phyloP scores from a whole-genome alignment of 768 basidiomycete species.

The Leccinum subgranulosum region DNA sequence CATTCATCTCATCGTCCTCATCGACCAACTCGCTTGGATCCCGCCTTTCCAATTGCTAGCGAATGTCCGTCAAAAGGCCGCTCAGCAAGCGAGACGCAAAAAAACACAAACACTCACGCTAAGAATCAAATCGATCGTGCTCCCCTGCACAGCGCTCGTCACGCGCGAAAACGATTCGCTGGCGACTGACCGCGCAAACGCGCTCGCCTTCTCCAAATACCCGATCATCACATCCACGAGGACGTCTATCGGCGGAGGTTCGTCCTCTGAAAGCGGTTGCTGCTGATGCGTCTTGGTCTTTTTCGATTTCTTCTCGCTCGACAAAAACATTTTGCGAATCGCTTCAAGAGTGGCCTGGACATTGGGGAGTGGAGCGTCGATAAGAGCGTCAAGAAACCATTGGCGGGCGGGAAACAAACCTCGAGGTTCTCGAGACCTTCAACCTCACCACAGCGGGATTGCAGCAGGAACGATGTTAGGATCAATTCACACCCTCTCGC shows the following conservation, averaged over 20 bases:
- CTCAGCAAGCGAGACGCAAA: background rate
- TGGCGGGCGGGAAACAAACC: conserved; percentile 35
- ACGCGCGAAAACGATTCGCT: conserved; percentile 78
- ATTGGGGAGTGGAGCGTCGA: background rate
- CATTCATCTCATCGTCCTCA: conserved; percentile 44
- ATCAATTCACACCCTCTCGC: conserved; percentile 72
- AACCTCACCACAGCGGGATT: conserved; percentile 65
- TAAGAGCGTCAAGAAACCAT: background rate
- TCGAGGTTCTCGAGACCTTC: conserved; percentile 62
- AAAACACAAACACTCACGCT: conserved; percentile 49
- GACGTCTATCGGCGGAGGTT: conserved; percentile 70
- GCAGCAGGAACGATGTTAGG: conserved; percentile 65
- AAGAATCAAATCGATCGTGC: conserved; percentile 78
- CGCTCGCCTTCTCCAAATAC: conserved; percentile 78
- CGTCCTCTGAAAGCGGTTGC: conserved; percentile 16
- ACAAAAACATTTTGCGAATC: conserved; percentile 51
- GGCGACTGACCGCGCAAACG: conserved; percentile 75
- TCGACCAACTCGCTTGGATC: conserved; percentile 53
- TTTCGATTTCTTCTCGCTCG: conserved; percentile 38
- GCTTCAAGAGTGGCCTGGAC: conserved; percentile 58
- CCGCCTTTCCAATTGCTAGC: conserved; percentile 80
- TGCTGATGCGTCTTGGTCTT: conserved; percentile 27
- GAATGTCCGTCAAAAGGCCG: conserved; percentile 1
- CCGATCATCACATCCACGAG: conserved; percentile 90
- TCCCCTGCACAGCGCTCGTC: conserved; percentile 59